A percentile compares a stretch with the other conserved stretches of the same genome.
These are phyloP conservation scores for Phyllosticta citrichinensis DNA, from an alignment of 2,329 filamentous ascomycete species.

Conservation along the genomic window DNA sequence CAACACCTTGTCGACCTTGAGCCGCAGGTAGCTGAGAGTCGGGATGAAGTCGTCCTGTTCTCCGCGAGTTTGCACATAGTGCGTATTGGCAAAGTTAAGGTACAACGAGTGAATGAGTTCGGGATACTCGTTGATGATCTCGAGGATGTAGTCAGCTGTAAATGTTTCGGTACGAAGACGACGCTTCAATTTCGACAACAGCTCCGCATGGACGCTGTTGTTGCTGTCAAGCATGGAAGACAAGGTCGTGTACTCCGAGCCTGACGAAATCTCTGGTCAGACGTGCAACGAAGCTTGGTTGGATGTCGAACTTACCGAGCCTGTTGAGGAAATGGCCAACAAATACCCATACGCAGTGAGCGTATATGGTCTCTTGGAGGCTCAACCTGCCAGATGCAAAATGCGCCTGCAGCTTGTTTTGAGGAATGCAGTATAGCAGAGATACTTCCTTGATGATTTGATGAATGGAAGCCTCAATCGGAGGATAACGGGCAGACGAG, in stretches of 20 bases:
- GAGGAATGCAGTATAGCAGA: slow-evolving; percentile 91
- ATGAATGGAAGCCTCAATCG: slow-evolving; percentile 89
- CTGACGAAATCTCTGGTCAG: neutral
- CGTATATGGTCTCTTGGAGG: slow-evolving; percentile 93
- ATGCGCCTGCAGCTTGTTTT: slow-evolving; percentile 87
- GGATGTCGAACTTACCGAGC: slow-evolving; percentile 39
- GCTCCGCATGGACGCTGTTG: slow-evolving; percentile 76
- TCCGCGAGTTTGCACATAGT: slow-evolving; percentile 60
- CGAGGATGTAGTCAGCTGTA: slow-evolving; percentile 93
- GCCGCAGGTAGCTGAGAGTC: slow-evolving; percentile 56
- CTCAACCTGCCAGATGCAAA: slow-evolving; percentile 82
- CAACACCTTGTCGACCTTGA: slow-evolving; percentile 53
- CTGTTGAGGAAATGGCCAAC: slow-evolving; percentile 97
- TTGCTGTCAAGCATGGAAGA: slow-evolving; percentile 67
- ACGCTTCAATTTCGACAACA: slow-evolving; percentile 90
- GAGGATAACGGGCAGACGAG: slow-evolving; percentile 52
- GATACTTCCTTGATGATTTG: slow-evolving; percentile 99
- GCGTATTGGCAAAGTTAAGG: slow-evolving; percentile 79
- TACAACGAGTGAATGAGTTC: slow-evolving; percentile 80
- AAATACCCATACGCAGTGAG: slow-evolving; percentile 95
- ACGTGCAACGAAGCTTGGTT: neutral
- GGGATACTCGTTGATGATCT: slow-evolving; percentile 90
- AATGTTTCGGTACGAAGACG: slow-evolving; percentile 93
- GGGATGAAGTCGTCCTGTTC: slow-evolving; percentile 60
- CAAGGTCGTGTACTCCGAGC: slow-evolving; percentile 81